Evolutionary conservation across 768 basidiomycete species (phyloP).

Genomic region (Termitomyces sp.): DNA sequence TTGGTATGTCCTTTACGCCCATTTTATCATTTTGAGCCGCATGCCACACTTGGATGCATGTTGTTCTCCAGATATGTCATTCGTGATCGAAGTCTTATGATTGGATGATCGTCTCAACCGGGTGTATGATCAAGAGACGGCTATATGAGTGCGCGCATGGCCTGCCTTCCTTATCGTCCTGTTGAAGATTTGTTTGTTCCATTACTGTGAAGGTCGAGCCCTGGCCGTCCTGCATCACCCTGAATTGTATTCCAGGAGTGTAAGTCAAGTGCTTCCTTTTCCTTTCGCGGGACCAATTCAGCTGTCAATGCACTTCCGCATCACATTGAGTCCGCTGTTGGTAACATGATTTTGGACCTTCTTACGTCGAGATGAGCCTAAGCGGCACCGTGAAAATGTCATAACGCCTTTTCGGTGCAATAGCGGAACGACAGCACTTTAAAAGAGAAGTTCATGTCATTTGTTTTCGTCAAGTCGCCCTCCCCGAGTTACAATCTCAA

Average conservation of each 20-base stretch:
- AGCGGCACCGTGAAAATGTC: background rate
- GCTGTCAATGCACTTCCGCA: background rate
- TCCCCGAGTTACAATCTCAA: background rate
- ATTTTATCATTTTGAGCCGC: conserved; percentile 3
- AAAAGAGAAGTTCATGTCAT: conserved; percentile 1
- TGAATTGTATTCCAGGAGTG: background rate
- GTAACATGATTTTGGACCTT: background rate
- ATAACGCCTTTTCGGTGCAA: background rate
- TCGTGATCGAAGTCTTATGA: conserved; percentile 11
- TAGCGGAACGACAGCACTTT: background rate
- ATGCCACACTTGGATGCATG: conserved; percentile 3
- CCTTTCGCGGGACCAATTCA: conserved; percentile 5
- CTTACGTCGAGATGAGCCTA: background rate
- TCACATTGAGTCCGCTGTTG: background rate
- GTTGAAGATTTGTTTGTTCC: background rate
- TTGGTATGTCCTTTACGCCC: conserved; percentile 1
- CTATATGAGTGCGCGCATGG: conserved; percentile 9
- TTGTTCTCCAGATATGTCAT: background rate
- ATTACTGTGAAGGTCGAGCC: background rate
- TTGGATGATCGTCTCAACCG: conserved; percentile 2
- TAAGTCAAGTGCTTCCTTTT: conserved; percentile 3
- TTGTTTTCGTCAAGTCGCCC: background rate
- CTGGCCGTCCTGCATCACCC: background rate
- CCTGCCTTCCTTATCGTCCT: conserved; percentile 4
- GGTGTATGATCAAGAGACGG: background rate